phyloP scores from a whole-genome alignment of 306 rosid species.

The Vigna mungo region DNA sequence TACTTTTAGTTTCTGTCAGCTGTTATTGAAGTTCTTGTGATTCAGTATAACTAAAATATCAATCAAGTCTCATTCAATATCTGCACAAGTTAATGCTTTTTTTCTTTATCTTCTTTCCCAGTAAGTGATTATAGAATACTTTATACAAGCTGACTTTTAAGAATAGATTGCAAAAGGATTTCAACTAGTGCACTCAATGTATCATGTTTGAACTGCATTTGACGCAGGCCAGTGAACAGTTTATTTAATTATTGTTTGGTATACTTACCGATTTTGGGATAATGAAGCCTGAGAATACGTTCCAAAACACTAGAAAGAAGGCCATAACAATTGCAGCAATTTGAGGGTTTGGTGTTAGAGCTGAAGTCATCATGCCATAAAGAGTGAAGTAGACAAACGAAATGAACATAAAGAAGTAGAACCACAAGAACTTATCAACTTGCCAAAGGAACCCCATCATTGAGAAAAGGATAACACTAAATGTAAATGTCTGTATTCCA shows the following conservation, averaged over 20 bases:
- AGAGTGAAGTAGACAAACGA: slow-evolving; percentile 65
- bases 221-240: slow-evolving; percentile 4
- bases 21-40: not conserved
- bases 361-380: slow-evolving; percentile 70
- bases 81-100: too few species aligned
- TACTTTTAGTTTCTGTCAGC: slow-evolving; percentile 7
- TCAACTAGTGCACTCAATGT: not conserved
- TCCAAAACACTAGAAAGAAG: slow-evolving; percentile 66
- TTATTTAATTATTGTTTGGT: slow-evolving; percentile 10
- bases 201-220: slow-evolving; percentile 32
- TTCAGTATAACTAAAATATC: not conserved
- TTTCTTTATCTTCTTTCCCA: too few species aligned
- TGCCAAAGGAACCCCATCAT: slow-evolving; percentile 65
- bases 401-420: slow-evolving; percentile 64
- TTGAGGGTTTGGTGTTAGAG: slow-evolving; percentile 66
- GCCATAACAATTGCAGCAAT: slow-evolving; percentile 63
- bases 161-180: too few species aligned
- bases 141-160: too few species aligned
- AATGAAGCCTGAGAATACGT: slow-evolving; percentile 65
- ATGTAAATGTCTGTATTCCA: slow-evolving; percentile 54
- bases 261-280: slow-evolving; percentile 56
- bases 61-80: not conserved
- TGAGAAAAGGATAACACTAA: slow-evolving; percentile 59
- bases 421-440: slow-evolving; percentile 62
- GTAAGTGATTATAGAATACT: too few species aligned